Evolutionary conservation across 2,329 filamentous ascomycete genomes (phyloP), one percentile per base, ranked within the genome.

Genomic region (Nemania bipapillata): DNA sequence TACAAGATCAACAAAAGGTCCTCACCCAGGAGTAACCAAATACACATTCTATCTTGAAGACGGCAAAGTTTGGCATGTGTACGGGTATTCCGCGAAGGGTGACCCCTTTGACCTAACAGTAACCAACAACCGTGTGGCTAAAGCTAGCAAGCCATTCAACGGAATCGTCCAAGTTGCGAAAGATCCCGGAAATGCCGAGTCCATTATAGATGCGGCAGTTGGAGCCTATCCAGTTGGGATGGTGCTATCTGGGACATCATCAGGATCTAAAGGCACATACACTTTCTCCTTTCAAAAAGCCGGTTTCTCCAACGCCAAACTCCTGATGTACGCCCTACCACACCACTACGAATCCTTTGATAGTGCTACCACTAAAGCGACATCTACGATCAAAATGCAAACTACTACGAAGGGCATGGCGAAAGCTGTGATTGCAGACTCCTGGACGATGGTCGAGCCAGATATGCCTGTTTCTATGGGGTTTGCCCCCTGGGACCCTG

Each of bases 291-390:
- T 92, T 82, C 81, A 83, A n/a, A 95, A 92, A 75, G 86, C 83
- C 0, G 95, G 94, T 5, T 83, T 89, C 40, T 77, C 84, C 17
- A 79, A 81, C 6, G 83, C 87, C 17, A 86, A 83, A 68, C 83
- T 97, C 24, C 84, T 96, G 71, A 96, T 97, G 90, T 97, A 92
- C 78, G 92, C 92, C 17, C 82, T 99, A 55, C 93, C 94, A 24
- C 96, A 98, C 79, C 96, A 98, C 73, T 78, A 93, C 2, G 83
- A 89, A 35, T 93, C 92, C 0, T 94, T 98, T 69, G 88, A 93
- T 72, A 73, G 79, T 0, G 80, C 80, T 0, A 89, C 86, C 1
- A 75, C 73, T 40, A 88, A 88, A 8, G 81, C 81, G 11, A 81
- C 83, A 26, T 82, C 83, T 7, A 87, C 82, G 4, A 78, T 96